phyloP scores from a whole-genome alignment of 371 early-diverging fungal species.

The Mucor ambiguus region DNA sequence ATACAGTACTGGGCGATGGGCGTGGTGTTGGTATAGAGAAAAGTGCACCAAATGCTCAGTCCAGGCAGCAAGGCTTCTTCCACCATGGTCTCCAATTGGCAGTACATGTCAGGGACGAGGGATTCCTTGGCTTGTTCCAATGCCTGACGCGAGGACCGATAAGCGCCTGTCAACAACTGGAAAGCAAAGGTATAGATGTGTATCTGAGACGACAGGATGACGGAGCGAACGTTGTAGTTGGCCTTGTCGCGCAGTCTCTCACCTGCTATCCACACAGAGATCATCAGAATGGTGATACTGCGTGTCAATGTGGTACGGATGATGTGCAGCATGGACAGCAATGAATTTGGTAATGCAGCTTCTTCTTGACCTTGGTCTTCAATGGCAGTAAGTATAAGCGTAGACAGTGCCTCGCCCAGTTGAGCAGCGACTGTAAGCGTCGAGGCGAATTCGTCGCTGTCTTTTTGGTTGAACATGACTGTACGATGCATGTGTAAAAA shows the following conservation, averaged over 20 bases:
- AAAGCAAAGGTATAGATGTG: slow-evolving; percentile 36
- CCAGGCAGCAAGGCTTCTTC: slow-evolving; percentile 38
- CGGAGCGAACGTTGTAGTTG: slow-evolving; percentile 26
- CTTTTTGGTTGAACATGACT: slow-evolving; percentile 39
- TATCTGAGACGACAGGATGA: slow-evolving; percentile 34
- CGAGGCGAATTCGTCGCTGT: slow-evolving; percentile 9
- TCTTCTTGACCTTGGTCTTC: slow-evolving; percentile 2
- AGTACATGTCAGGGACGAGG: slow-evolving; percentile 12
- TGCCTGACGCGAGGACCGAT: slow-evolving; percentile 26
- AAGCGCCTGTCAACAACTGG: slow-evolving; percentile 24
- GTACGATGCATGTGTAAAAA: slow-evolving; percentile 46
- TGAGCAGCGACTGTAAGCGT: slow-evolving; percentile 12
- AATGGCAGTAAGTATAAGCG: background rate
- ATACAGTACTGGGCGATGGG: slow-evolving; percentile 39
- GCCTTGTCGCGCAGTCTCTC: slow-evolving; percentile 40
- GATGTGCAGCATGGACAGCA: slow-evolving; percentile 30
- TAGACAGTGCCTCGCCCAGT: slow-evolving; percentile 13
- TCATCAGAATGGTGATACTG: slow-evolving; percentile 37
- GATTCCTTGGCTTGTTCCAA: slow-evolving; percentile 18
- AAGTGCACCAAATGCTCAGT: slow-evolving; percentile 51
- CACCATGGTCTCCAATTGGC: slow-evolving; percentile 19
- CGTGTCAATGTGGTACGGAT: slow-evolving; percentile 42
- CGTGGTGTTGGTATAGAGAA: slow-evolving; percentile 29
- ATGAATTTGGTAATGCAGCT: background rate
- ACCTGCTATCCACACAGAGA: slow-evolving; percentile 46